phyloP scores from a whole-genome alignment of 106 monocot species.

The Dactylorhiza incarnata region DNA sequence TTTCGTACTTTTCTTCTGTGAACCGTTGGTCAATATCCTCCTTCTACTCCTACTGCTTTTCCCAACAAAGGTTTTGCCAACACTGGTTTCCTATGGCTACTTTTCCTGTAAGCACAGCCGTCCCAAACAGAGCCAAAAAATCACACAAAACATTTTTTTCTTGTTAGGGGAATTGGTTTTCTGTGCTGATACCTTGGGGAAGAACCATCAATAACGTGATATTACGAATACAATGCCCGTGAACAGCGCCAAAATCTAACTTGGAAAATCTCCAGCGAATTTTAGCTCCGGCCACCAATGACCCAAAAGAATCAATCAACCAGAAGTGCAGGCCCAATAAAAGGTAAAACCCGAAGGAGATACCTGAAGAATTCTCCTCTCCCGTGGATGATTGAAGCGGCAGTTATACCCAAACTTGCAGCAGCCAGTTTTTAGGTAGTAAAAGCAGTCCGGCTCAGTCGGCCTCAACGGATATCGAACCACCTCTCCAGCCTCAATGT shows the following conservation, averaged over 20 bases:
- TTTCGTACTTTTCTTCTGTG: too few species aligned
- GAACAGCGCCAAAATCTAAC: not conserved
- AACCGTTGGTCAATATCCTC: too few species aligned
- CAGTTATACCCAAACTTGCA: constrained; percentile 23
- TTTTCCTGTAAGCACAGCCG: too few species aligned
- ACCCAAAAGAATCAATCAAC: not conserved
- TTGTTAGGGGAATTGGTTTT: too few species aligned
- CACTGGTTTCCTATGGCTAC: too few species aligned
- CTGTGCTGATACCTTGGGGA: too few species aligned
- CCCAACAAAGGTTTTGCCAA: too few species aligned
- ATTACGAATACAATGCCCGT: too few species aligned
- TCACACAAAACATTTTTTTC: too few species aligned
- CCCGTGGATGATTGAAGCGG: constrained; percentile 30
- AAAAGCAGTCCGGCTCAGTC: constrained; percentile 20
- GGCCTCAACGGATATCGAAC: constrained; percentile 11
- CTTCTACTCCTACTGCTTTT: too few species aligned
- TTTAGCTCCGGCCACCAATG: not conserved
- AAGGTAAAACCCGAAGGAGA: not conserved
- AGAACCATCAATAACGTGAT: too few species aligned
- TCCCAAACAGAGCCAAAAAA: too few species aligned
- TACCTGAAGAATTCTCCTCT: not conserved
- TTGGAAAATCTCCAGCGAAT: not conserved
- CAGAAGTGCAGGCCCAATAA: not conserved
- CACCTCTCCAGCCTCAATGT: not conserved
- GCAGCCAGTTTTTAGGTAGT: constrained; percentile 15